Percentiles rank a stretch among this genome's conserved stretches.
Evolutionary conservation across 495 filamentous ascomycete genomes (phyloP).

Genomic region (Aspergillus cavernicola): DNA sequence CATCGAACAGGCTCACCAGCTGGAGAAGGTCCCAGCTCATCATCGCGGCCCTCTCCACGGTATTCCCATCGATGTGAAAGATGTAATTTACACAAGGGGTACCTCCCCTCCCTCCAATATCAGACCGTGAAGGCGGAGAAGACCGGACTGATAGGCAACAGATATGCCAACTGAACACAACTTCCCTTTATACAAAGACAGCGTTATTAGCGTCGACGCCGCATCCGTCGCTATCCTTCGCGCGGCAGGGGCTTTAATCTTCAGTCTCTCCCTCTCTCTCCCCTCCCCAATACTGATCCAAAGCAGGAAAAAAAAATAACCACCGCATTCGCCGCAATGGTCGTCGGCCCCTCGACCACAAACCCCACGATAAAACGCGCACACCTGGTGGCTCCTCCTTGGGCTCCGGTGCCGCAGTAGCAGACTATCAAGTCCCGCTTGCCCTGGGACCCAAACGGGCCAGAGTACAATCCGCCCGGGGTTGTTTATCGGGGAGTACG

Average conservation of each 20-base stretch:
- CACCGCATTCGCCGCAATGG: slow-evolving; percentile 13
- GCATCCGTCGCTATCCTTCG: slow-evolving; percentile 8
- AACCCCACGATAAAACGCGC: slow-evolving; percentile 13
- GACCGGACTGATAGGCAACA: neutral
- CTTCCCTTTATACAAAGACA: slow-evolving; percentile 13
- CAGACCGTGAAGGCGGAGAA: no score
- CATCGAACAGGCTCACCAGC: slow-evolving; percentile 44
- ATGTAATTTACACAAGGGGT: slow-evolving; percentile 52
- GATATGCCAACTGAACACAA: slow-evolving; percentile 16
- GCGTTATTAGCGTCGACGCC: slow-evolving; percentile 5
- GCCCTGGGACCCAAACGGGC: slow-evolving; percentile 17
- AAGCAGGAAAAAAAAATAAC: slow-evolving; percentile 11
- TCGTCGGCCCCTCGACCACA: neutral
- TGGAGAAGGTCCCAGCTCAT: slow-evolving; percentile 44
- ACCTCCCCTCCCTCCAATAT: neutral
- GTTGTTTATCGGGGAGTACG: slow-evolving; percentile 52
- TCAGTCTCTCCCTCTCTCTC: slow-evolving; percentile 3
- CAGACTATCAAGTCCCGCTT: slow-evolving; percentile 13
- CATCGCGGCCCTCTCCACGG: slow-evolving; percentile 52
- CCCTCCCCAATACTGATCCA: neutral
- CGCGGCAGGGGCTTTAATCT: slow-evolving; percentile 12
- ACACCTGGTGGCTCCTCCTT: slow-evolving; percentile 15
- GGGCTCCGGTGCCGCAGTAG: slow-evolving; percentile 16
- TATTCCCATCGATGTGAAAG: slow-evolving; percentile 52
- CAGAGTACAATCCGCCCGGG: slow-evolving; percentile 46